Evolutionary conservation across 352 stramenopile genomes (phyloP), one percentile per base, ranked within the genome.

Genomic region (Phytophthora rubi): DNA sequence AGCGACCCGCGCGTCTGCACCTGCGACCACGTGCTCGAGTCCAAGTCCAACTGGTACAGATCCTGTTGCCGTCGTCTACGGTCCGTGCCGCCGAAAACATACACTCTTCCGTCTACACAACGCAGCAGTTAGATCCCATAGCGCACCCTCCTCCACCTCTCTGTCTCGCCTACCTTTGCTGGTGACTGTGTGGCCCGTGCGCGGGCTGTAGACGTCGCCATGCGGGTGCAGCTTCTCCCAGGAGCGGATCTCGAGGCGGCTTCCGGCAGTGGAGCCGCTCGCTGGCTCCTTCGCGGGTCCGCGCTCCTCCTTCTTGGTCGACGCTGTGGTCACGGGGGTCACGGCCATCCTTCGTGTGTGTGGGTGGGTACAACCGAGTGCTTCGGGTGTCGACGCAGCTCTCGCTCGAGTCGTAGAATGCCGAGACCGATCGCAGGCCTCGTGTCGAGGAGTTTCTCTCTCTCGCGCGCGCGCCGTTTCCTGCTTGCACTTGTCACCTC

Each of bases 81-180:
- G 57, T 97, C 89, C 23, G 89, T 97, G 65, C 89, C 89, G 12
- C 89, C 89, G 80, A 97, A 97, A 15, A 97, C 85, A 65, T 94
- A 96, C 48, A 97, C 70, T 51, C 66, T 73, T 30, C 80, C 81
- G 71, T 91, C 85, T 93, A 68, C 30, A 42, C 35, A 12, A 15
- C 9, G 4, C 35, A 9, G 2, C 5, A 42, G 35, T 42, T 42
- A 42, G 35, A 42, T 42, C 23, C 23, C 23, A 3, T 26, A 26
- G 35, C 35, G 10, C 35, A 16, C 10, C 35, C 28, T 7, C 39
- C 39, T 7, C 39, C 39, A 4, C 16, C 39, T 42, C 35, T 15
- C 15, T 4, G 26, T 45, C 55, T 8, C n/a, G 49, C 67, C 37
- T 66, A 93, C 87, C 78, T 68, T 91, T 86, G 69, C 83, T 85